Evolutionary conservation across 768 basidiomycete species (phyloP), one percentile per base, ranked within the genome.

Genomic region (Hericium alpestre): DNA sequence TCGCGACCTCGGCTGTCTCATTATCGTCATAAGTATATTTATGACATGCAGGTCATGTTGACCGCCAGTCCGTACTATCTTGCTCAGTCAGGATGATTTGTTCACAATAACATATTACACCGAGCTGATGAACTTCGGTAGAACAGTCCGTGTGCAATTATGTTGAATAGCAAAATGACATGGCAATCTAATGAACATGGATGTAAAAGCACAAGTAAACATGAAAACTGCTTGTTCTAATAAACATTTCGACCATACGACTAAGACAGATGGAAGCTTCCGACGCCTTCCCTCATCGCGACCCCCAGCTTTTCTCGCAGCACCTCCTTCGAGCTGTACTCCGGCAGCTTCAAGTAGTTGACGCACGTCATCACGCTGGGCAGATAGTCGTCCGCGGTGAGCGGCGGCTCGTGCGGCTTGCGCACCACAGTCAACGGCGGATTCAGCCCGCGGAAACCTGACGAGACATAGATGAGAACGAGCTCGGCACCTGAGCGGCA

Each of bases 291-390:
- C 64, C 83, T 81, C 75, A 96, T 90, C 39, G 96, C 95, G 37
- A 81, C 76, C 53, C 76, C 75, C 62, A 99, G 71, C 68, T 93
- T 95, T 69, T 90, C 83, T 64, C 74, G 78, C 83, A 98, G 87
- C 40, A 90, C 83, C 38, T 76, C 79, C 71, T 89, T 93, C 25
- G 86, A 84, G 56, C 89, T 91, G 69, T 98, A 98, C 66, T 97
- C 93, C 0, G 95, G 95, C 62, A 97, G 75, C 71, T 99, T 99
- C 66, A 99, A 74, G 67, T 93, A 95, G 71, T 93, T 93, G 59
- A 93, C 94, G 70, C 96, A 99, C 3, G 96, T 98, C 96, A 98
- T 98, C 32, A 97, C 94, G 65, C 91, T 94, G 0, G 94, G 94
- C 27, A 98, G 76, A 67, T 96, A 94, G 66, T 96, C 91, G 67